Percentiles rank a stretch among this genome's conserved stretches.
phyloP scores from a whole-genome alignment of 192 early-diverging fungal genomes.

The Spizellomyces sp. region DNA sequence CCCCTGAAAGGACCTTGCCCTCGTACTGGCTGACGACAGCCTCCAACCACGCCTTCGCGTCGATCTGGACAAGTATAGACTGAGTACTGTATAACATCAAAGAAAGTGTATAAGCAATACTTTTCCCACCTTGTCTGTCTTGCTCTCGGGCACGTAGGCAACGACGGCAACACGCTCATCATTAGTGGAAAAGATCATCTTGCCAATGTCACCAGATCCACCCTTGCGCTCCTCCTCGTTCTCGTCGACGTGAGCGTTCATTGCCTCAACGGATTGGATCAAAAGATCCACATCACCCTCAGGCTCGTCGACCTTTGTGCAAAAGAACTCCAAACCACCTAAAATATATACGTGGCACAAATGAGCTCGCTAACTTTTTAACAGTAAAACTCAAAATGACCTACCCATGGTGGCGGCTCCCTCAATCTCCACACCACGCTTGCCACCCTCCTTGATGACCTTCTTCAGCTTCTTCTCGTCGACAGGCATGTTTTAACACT shows the following conservation, averaged over 20 bases:
- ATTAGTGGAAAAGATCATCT: slow-evolving; percentile 29
- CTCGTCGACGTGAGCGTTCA: slow-evolving; percentile 28
- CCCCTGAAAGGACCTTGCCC: slow-evolving; percentile 23
- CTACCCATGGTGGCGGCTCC: slow-evolving; percentile 31
- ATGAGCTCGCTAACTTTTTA: not conserved
- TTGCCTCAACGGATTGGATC: slow-evolving; percentile 30
- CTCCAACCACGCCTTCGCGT: slow-evolving; percentile 27
- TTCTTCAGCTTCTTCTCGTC: slow-evolving; percentile 34
- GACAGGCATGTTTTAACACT: slow-evolving; percentile 23
- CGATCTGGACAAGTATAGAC: slow-evolving; percentile 5
- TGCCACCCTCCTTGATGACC: slow-evolving; percentile 35
- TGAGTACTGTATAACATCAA: not conserved
- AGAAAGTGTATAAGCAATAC: not conserved
- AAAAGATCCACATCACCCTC: slow-evolving; percentile 29
- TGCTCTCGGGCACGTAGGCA: slow-evolving; percentile 23
- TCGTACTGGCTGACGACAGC: slow-evolving; percentile 11
- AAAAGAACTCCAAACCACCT: slow-evolving; percentile 30
- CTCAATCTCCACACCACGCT: slow-evolving; percentile 36
- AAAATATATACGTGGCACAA: not conserved
- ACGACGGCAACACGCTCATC: slow-evolving; percentile 30
- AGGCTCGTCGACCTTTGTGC: slow-evolving; percentile 33
- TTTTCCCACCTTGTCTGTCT: slow-evolving; percentile 14
- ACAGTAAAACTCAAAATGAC: not conserved
- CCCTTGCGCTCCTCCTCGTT: slow-evolving; percentile 32
- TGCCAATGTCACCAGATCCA: slow-evolving; percentile 32